Evolutionary conservation across 805 yeast species (phyloP), one percentile per base, ranked within the genome.

Genomic region (Metschnikowia peoriensis): DNA sequence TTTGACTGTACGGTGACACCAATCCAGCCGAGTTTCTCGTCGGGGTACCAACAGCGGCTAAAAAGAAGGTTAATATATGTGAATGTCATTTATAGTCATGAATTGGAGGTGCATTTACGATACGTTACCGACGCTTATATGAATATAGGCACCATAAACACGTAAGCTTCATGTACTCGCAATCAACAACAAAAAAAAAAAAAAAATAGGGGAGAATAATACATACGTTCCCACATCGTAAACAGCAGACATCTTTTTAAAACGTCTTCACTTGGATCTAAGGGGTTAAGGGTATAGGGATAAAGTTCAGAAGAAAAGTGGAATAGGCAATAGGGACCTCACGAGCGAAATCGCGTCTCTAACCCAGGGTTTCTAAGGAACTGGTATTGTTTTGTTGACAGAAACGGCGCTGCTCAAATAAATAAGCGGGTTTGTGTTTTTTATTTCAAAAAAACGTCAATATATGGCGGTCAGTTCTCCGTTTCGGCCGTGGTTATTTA

Each of bases 21-120:
- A 27, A 85, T 71, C 91, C 93, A 88, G 22, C 94, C 96, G 56
- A 79, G 76, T 42, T 75, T 71, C 47, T 80, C 83, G 66, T 88
- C 91, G 15, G 90, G 91, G 60, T 83, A 80, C 96, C 96, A 88
- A 72, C 93, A 87, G 60, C 88, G 85, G 64, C 62, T 60, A 38
- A 28, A 22, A 16, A 35, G 50, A 49, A 54, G 47, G 59, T 54
- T 39, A 44, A 44, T 44, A 47, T 37, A 22, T 16, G 27, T 1
- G 4, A 6, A 10, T 32, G 6, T 32, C 10, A 32, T 10, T 32
- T 32, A 10, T 10, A 32, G 35, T 3, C 6, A 12, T 32, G 22
- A 3, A 4, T 22, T 22, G 22, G 2, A 22, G 4, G 22, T 22
- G 22, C 4, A 22, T 22, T 22, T 22, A 2, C 22, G 22, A 4